Conservation (phyloP, 1,284 basidiomycete genomes). For the Psilocybe mexicana region DNA sequence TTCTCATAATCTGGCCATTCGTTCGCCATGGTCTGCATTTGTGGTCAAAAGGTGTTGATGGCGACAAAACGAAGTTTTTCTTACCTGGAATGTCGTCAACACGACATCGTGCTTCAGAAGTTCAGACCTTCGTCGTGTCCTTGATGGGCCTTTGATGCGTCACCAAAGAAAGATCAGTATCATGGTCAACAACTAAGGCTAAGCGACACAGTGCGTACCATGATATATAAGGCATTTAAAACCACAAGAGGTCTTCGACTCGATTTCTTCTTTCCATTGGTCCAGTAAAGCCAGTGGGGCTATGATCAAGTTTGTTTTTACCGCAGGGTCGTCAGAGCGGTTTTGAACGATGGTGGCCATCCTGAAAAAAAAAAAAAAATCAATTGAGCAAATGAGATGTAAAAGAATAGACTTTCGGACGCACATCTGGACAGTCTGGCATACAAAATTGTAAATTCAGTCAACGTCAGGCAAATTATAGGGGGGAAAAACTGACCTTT, state of each 20-base stretch:
- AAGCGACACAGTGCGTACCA: conserved; percentile 32
- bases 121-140: conserved; percentile 42
- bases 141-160: conserved; percentile 37
- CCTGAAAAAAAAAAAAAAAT: conserved; percentile 16
- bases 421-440: conserved; percentile 28
- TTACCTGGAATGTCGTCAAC: conserved; percentile 55
- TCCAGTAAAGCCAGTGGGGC: conserved; percentile 55
- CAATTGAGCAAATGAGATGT: not conserved
- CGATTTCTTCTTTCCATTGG: conserved; percentile 62
- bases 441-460: not conserved
- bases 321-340: conserved; percentile 38
- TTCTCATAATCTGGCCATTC: conserved; percentile 59
- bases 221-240: conserved; percentile 57
- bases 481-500: conserved; percentile 35
- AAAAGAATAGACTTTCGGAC: not conserved
- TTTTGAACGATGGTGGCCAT: conserved; percentile 36
- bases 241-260: conserved; percentile 49
- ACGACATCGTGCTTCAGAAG: conserved; percentile 55
- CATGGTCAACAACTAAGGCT: not conserved
- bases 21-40: conserved; percentile 48
- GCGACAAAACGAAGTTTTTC: conserved; percentile 13
- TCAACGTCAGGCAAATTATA: not conserved
- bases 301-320: conserved; percentile 57
- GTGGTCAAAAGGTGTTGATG: not conserved
- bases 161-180: not conserved